Evolutionary conservation across 2,329 filamentous ascomycete genomes (phyloP), one percentile per base, ranked within the genome.

Genomic region (Neopestalotiopsis sp.): DNA sequence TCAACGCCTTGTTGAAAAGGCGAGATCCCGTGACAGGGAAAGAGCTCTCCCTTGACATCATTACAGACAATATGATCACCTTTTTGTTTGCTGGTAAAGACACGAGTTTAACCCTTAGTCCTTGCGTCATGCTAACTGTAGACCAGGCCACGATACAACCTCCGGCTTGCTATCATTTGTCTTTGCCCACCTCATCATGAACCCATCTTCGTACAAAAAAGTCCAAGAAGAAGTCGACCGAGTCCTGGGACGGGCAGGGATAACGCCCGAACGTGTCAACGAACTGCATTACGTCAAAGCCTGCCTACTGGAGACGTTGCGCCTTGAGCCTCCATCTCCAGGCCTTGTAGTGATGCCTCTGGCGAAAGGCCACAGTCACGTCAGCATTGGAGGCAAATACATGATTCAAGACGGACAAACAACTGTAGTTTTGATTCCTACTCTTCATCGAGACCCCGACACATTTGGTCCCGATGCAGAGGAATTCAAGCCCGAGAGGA

Each of bases 121-220:
- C 7, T 5, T 4, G 14, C 7, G 4, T 49, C 42, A 49, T 49
- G 42, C 42, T 49, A 49, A 49, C 7, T 10, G 61, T 70, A 70
- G 56, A 24, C 93, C 73, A 90, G 90, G 90, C 1, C 91, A 93
- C 71, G 91, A 93, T 73, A 94, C 92, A 0, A 92, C 92, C 0
- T 89, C 89, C 1, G 91, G 91, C 2, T 79, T 91, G 17, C 78
- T 94, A 10, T 87, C 89, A 0, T 94, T 92, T 74, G 80, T 86
- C 0, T 87, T 92, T 64, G 91, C 90, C 75, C 84, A 90, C 67
- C 82, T 94, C 2, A 76, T 92, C 40, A 90, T 89, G 75, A 84
- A 91, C 72, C 91, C 91, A 0, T 83, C 85, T 1, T 82, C 84
- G 1, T 89, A 90, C 70, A 80, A 80, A 49, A 89, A 88, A 70